Base-by-base conservation (phyloP, 768 basidiomycete species). In the Kwoniella dendrophila region DNA sequence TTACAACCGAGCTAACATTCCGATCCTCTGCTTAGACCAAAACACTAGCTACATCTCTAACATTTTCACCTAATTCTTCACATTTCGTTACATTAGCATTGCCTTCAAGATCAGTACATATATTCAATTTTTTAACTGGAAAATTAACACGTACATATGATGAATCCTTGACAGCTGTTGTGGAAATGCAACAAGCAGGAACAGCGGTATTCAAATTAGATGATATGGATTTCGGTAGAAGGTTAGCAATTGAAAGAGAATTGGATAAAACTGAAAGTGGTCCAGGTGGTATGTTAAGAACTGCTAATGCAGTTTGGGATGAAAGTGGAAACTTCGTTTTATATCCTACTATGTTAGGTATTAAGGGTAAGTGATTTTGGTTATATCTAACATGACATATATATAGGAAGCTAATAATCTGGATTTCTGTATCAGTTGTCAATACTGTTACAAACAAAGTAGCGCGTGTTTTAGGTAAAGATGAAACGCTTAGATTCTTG, bases 151-250 rank as follows among this genome's bases (percentile, higher is more conserved):
- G 95, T 20, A 91, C 90, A 76, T 99, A 97, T 76, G 96, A 99
- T 65, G 96, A 99, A 79, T 92, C 90, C 0, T 83, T 98, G 5
- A 81, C 85, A 29, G 94, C 96, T 0, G 90, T 94, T 38, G 91
- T 95, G 76, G 94, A 97, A 78, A 97, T 99, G 93, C 96, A 99
- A 77, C 96, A 98, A 78, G 94, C 93, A 1, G 95, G 93, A 0
- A 96, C 96, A 3, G 89, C 90, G 0, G 85, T 91, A 20, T 90
- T 89, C 80, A 88, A 86, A 70, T 86, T 98, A 18, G 96, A 99
- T 56, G 93, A 97, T 80, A 99, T 99, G 96, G 96, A 99, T 78
- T 97, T 99, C 73, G 93, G 95, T n/a, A 83, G 95, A 59, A 84
- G 95, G n/a, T 82, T 98, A 64, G 95, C 95, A 3, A 83, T 88